Conservation (phyloP, 129 eudicot genomes). For the Chrysanthemum lavandulifolium region DNA sequence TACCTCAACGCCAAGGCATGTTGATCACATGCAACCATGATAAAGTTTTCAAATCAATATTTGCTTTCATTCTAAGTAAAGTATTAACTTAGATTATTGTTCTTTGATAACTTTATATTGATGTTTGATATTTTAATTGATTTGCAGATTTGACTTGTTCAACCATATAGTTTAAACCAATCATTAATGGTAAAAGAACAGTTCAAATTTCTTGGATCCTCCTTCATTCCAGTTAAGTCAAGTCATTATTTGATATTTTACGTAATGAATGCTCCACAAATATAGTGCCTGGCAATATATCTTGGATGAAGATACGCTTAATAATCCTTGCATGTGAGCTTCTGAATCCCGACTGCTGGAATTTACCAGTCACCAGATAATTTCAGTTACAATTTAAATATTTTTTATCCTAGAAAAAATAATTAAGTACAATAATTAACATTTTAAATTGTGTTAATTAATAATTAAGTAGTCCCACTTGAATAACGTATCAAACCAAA, state of each 20-base stretch:
- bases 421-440: neutral
- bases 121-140: neutral
- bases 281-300: slow-evolving; percentile 33
- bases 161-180: neutral
- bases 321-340: slow-evolving; percentile 33
- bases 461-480: slow-evolving; percentile 5
- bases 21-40: too few relatives aligned
- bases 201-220: slow-evolving; percentile 27
- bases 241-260: neutral
- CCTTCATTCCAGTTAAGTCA: slow-evolving; percentile 6
- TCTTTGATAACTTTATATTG: too few relatives aligned
- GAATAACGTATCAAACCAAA: too few relatives aligned
- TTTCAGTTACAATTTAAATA: neutral
- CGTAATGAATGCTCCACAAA: slow-evolving; percentile 34
- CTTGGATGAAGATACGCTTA: slow-evolving; percentile 33
- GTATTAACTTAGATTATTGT: too few relatives aligned
- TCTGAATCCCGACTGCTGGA: slow-evolving; percentile 32
- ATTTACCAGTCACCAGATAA: slow-evolving; percentile 15
- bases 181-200: slow-evolving; percentile 17
- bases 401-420: neutral
- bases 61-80: too few relatives aligned
- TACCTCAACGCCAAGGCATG: neutral
- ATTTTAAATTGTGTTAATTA: slow-evolving; percentile 9
- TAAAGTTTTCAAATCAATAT: too few relatives aligned
- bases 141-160: slow-evolving; percentile 13